These are phyloP conservation scores for Talaromyces pinophilus DNA, from an alignment of 2,329 filamentous ascomycete genomes.

Conservation along the genomic window DNA sequence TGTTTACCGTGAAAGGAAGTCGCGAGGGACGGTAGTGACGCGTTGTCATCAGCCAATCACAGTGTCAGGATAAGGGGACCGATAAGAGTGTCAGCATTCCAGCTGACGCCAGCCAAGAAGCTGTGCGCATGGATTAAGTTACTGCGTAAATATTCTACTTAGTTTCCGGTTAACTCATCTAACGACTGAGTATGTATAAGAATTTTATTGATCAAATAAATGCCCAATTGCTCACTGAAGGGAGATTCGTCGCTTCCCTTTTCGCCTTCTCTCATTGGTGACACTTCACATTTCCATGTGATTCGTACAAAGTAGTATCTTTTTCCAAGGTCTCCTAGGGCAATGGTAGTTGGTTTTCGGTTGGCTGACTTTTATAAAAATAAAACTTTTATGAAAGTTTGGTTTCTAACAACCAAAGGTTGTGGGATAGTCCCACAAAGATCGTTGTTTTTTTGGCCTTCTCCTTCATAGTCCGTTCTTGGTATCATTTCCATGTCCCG, in stretches of 20 bases:
- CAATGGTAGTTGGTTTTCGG: background rate
- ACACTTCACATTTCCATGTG: background rate
- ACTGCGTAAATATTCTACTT: background rate
- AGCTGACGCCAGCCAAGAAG: background rate
- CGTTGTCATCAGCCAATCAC: constrained; percentile 17
- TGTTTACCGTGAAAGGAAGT: constrained; percentile 21
- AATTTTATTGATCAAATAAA: background rate
- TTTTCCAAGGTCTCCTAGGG: background rate
- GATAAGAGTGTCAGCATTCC: constrained; percentile 13
- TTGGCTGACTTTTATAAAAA: background rate
- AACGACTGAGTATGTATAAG: background rate
- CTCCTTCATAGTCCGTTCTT: no score
- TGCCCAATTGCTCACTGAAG: no score
- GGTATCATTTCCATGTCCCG: no score
- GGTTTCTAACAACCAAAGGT: background rate
- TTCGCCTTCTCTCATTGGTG: no score
- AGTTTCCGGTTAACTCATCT: background rate
- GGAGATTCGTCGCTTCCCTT: no score
- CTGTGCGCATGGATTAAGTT: background rate
- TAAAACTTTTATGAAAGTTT: background rate
- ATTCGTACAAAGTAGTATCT: background rate
- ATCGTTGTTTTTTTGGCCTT: background rate
- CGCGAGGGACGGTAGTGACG: constrained; percentile 13
- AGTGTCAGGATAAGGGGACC: background rate
- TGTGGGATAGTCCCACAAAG: background rate